Conservation (phyloP, 805 yeast genomes). For the Lachancea quebecensis region DNA sequence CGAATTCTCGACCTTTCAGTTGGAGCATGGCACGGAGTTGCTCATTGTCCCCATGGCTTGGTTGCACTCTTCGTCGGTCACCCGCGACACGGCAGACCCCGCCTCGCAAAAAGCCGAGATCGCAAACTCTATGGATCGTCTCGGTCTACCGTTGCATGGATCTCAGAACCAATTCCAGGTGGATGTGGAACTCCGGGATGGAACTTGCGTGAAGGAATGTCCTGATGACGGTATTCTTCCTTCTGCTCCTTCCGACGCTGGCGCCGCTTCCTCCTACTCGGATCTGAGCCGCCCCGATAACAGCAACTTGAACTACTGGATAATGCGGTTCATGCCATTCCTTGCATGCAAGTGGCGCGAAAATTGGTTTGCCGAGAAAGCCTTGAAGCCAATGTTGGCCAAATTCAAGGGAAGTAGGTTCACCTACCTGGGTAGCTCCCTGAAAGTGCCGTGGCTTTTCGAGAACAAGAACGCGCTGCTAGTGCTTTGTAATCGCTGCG, state of each 20-base stretch:
- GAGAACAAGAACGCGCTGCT: conserved; percentile 32
- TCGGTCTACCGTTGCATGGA: conserved; percentile 19
- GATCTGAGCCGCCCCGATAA: conserved; percentile 37
- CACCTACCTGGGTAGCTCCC: conserved; percentile 21
- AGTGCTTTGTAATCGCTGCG: conserved; percentile 64
- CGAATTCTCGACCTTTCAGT: conserved; percentile 60
- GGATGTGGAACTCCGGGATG: conserved; percentile 11
- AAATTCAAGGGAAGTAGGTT: conserved; percentile 15
- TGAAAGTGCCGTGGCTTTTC: conserved; percentile 23
- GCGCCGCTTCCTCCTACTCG: neutral
- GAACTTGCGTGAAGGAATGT: conserved; percentile 8
- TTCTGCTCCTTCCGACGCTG: neutral
- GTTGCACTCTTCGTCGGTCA: conserved; percentile 49
- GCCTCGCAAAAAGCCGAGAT: conserved; percentile 9
- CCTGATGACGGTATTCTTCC: neutral
- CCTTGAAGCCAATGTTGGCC: conserved; percentile 9
- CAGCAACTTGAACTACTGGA: conserved; percentile 65
- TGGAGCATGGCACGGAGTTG: conserved; percentile 42
- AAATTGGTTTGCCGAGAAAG: conserved; percentile 13
- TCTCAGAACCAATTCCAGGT: conserved; percentile 22
- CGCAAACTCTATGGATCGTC: conserved; percentile 8
- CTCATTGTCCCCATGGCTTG: conserved; percentile 83
- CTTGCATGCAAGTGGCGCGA: conserved; percentile 32
- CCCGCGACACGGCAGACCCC: conserved; percentile 17
- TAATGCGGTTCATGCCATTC: conserved; percentile 60